A percentile compares a stretch with the other conserved stretches of the same genome.
Conservation (phyloP, 441 rosid species). For the Gossypium laxum region DNA sequence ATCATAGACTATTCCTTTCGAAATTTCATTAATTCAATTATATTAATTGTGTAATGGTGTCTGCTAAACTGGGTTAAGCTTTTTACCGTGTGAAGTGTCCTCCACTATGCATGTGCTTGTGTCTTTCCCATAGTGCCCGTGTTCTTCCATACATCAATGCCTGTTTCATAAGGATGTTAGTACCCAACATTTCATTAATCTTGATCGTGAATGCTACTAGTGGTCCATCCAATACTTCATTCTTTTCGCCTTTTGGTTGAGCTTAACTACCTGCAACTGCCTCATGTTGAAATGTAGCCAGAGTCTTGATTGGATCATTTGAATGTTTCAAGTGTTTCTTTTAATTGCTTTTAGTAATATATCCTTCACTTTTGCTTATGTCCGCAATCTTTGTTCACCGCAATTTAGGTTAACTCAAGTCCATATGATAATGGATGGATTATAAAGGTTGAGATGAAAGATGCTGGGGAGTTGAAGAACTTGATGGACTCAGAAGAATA, state of each 20-base stretch:
- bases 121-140: not conserved
- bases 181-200: no score
- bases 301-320: not conserved
- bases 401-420: conserved; percentile 63
- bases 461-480: conserved; percentile 43
- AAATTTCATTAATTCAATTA: not conserved
- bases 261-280: not conserved
- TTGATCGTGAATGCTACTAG: not conserved
- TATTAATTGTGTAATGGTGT: not conserved
- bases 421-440: conserved; percentile 84
- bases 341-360: not conserved
- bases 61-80: not conserved
- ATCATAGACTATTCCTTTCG: not conserved
- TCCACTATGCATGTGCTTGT: not conserved
- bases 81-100: not conserved
- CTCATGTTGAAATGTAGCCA: not conserved
- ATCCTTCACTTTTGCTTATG: not conserved
- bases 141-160: not conserved
- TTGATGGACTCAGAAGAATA: conserved; percentile 66
- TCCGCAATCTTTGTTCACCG: not conserved
- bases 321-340: not conserved
- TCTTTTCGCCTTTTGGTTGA: not conserved
- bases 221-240: not conserved
- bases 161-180: no score
- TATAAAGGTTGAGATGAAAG: conserved; percentile 54